Evolutionary conservation across 805 yeast species (phyloP), one percentile per base, ranked within the genome.

Genomic region (Pichia sporocuriosa): DNA sequence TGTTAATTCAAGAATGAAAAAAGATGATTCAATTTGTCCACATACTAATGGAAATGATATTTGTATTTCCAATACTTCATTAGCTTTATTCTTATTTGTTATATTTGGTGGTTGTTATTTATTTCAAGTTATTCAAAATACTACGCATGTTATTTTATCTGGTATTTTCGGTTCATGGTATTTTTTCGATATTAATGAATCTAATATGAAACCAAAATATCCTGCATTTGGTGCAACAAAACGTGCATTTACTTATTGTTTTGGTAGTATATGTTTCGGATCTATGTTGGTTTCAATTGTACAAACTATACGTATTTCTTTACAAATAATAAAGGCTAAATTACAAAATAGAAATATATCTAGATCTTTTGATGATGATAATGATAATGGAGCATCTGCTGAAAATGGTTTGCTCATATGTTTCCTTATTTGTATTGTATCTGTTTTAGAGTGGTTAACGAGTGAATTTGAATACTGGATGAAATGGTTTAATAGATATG

Each of bases 91-190:
- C 69, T 53, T 87, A 22, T 81, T 75, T 61, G 77, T 82, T 6
- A 77, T 87, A 49, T 85, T 89, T 60, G 83, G 90, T 5, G 95
- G 95, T 16, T 88, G 75, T 58, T 83, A 77, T 59, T 75, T 87
- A 45, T 74, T 93, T 23, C 96, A 87, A 62, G 93, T 88, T 16
- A 68, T 85, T 44, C 79, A 80, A 62, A 87, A 84, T 53, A 70
- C 84, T 13, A 79, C 87, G 28, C 95, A 89, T 56, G 84, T 82
- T 19, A 76, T 88, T 1, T 79, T 86, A 35, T 72, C 90, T 20
- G 95, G 95, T 21, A 77, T 87, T 16, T 89, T 75, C 58, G 96
- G 96, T 9, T 75, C 90, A 8, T 89, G 97, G 96, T 88, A 85
- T 62, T 89, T 86, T 62, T 73, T 84, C 61, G 55, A 55, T 35